These are phyloP conservation scores for Schwanniomyces sp. DNA, from an alignment of 805 yeast species.

Conservation along the genomic window DNA sequence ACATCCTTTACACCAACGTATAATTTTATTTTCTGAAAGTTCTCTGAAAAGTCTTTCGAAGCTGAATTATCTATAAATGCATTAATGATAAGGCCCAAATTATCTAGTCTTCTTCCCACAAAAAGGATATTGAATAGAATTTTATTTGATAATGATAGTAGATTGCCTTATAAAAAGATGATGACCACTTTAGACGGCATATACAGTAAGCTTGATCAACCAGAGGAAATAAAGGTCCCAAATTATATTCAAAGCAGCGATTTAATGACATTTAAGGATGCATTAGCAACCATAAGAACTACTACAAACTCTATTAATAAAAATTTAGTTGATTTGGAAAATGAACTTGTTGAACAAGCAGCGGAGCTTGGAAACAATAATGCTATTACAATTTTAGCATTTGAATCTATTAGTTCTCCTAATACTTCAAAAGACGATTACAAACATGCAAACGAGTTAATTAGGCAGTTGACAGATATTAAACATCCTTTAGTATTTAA, in stretches of 20 bases:
- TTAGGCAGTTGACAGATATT: constrained; percentile 53
- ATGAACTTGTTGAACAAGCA: constrained; percentile 73
- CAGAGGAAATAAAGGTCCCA: constrained; percentile 42
- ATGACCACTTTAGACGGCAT: constrained; percentile 53
- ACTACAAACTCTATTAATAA: constrained; percentile 60
- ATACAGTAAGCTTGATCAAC: constrained; percentile 48
- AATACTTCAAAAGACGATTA: constrained; percentile 50
- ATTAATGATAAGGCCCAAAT: constrained; percentile 18
- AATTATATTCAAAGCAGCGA: constrained; percentile 52
- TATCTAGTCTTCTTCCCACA: constrained; percentile 49
- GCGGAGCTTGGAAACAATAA: constrained; percentile 82
- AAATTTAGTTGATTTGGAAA: constrained; percentile 61
- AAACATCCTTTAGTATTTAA: constrained; percentile 77
- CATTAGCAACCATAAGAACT: constrained; percentile 59
- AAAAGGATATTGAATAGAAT: constrained; percentile 56
- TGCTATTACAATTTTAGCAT: constrained; percentile 74
- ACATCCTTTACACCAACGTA: neutral
- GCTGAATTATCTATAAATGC: neutral
- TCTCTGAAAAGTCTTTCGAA: too few relatives aligned
- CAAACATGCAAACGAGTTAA: constrained; percentile 59
- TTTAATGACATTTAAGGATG: constrained; percentile 65
- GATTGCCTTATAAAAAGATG: constrained; percentile 52
- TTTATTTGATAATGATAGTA: constrained; percentile 66
- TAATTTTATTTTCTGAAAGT: neutral
- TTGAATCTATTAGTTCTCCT: constrained; percentile 52